Percentiles rank a stretch among this genome's conserved stretches.
phyloP scores from a whole-genome alignment of 2,329 filamentous ascomycete species.

The Colletotrichum sp. region DNA sequence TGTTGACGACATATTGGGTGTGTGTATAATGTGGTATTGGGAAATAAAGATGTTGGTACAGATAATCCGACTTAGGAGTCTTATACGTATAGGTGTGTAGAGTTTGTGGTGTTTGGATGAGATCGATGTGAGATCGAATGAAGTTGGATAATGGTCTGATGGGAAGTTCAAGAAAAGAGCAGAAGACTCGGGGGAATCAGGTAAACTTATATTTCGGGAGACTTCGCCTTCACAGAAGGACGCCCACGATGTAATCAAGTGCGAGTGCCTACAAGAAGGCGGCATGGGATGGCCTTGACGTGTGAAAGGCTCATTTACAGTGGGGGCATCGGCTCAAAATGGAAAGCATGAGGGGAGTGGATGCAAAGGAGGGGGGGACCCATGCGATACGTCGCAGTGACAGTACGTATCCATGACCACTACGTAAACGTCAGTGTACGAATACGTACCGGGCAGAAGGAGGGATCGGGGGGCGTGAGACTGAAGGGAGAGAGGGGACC shows the following conservation, averaged over 20 bases:
- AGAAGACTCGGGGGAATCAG: neutral
- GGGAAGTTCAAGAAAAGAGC: accelerated
- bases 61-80: neutral
- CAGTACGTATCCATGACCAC: neutral
- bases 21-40: neutral
- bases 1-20: slow-evolving; percentile 41
- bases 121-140: neutral
- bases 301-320: slow-evolving; percentile 19
- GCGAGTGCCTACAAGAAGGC: neutral
- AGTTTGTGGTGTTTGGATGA: neutral
- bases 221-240: slow-evolving; percentile 13
- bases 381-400: slow-evolving; percentile 11
- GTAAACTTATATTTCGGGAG: slow-evolving; percentile 9
- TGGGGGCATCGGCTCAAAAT: slow-evolving; percentile 8
- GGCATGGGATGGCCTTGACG: slow-evolving; percentile 17
- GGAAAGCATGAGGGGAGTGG: slow-evolving; percentile 17
- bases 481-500: neutral
- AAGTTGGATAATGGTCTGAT: neutral
- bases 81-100: neutral
- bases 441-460: neutral
- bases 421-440: neutral
- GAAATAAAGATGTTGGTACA: neutral
- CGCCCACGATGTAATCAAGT: slow-evolving; percentile 15
- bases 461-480: neutral
- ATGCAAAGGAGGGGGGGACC: neutral